Conservation (phyloP, 805 yeast species). For the Pichia ethanolica region DNA sequence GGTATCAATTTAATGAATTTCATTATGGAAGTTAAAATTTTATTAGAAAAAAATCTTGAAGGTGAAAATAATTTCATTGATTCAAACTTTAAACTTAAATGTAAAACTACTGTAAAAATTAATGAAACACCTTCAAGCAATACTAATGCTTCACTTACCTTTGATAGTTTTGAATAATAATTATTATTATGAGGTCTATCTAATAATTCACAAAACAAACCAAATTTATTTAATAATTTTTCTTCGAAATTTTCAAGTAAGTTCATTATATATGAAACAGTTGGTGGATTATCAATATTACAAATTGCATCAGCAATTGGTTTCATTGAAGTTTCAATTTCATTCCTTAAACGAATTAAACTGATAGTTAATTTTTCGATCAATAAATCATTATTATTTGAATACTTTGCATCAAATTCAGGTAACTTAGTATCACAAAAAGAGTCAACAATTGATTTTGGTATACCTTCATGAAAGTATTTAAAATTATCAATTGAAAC, state of each 20-base stretch:
- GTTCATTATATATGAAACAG: conserved; percentile 31
- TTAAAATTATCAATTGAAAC: conserved; percentile 39
- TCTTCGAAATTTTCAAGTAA: conserved; percentile 32
- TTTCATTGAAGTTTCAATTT: conserved; percentile 26
- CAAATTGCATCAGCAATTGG: conserved; percentile 32
- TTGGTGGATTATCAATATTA: conserved; percentile 32
- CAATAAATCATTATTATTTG: conserved; percentile 30
- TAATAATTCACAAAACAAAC: conserved; percentile 22
- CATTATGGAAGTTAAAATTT: conserved; percentile 25
- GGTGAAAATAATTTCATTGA: conserved; percentile 25
- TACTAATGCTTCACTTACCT: conserved; percentile 14
- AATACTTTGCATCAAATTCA: conserved; percentile 25
- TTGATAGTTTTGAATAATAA: conserved; percentile 17
- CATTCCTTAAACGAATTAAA: conserved; percentile 24
- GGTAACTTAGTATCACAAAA: conserved; percentile 50
- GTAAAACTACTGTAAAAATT: conserved; percentile 33
- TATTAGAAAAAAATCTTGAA: conserved; percentile 32
- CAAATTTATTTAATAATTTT: conserved; percentile 26
- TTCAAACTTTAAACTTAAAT: conserved; percentile 32
- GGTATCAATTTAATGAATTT: conserved; percentile 31
- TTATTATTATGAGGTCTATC: conserved; percentile 12
- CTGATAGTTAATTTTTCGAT: conserved; percentile 36
- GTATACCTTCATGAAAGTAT: conserved; percentile 41
- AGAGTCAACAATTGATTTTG: conserved; percentile 31
- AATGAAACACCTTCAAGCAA: conserved; percentile 27